Base-by-base conservation (phyloP, 768 basidiomycete genomes). In the Podaxis sp. region DNA sequence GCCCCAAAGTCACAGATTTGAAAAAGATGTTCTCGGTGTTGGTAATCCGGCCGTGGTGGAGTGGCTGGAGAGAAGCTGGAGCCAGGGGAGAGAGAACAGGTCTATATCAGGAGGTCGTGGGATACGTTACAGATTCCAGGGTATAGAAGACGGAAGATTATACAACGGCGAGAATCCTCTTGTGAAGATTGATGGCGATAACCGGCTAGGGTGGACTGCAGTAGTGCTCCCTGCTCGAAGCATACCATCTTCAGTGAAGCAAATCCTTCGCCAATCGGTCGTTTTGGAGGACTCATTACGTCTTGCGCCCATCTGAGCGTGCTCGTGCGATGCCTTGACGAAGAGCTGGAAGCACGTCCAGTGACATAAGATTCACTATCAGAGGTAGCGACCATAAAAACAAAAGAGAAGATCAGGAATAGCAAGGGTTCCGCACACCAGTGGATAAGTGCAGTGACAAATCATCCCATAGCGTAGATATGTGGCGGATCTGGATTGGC, bases 401-500 rank as follows among this genome's bases (percentile, higher is more conserved):
- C 16, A 35, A 14, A 10, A 47, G 28, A 5, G 55, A 57, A 47
- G 44, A 35, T 48, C 55, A 57, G 46, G 46, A 57, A 50, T 50
- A 37, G 57, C 9, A 7, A 35, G 32, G 32, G 13, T 23, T 37
- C 57, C 57, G 35, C 23, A 28, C 14, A 25, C 28, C 25, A 54
- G 52, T 54, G 37, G 18, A 9, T 13, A 10, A n/a, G n/a, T n/a
- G n/a, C 3, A 54, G 52, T 38, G 46, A 38, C 16, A 35, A 25
- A 50, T 48, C 38, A 18, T 37, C 23, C 35, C 47, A 50, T 48
- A 58, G 57, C 10, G 21, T 9, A 25, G 47, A 58, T 16, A 28
- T 58, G 57, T 58, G 57, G 57, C 57, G 32, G 37, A 50, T 27
- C 47, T 38, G 57, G 36, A 58, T 58, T 58, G 57, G 47, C 6